Evolutionary conservation across 139 green algal genomes (phyloP).

Genomic region (Edaphochlamys debaryana): DNA sequence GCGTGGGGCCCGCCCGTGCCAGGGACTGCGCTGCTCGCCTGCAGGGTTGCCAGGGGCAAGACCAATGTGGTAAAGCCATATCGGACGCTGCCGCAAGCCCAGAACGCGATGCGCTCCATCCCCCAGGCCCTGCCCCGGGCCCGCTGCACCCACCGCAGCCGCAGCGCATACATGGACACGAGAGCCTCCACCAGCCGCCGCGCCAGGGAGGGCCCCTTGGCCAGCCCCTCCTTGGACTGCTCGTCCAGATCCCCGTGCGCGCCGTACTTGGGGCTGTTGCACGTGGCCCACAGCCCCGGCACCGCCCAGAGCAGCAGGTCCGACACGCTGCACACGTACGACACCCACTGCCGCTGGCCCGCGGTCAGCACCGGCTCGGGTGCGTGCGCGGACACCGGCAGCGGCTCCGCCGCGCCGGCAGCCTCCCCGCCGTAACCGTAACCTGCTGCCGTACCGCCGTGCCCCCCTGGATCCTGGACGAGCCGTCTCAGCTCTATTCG

Average conservation of each 20-base stretch:
- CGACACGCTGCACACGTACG: conserved; percentile 22
- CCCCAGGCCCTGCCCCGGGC: too few species aligned
- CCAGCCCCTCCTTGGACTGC: neutral
- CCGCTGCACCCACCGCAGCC: neutral
- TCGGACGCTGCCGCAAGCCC: too few species aligned
- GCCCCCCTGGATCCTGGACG: conserved; percentile 15
- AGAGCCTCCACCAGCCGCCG: conserved; percentile 12
- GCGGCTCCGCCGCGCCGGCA: neutral
- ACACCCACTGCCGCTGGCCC: conserved; percentile 40
- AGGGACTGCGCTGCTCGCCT: conserved; percentile 32
- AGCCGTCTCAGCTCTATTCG: conserved; percentile 26
- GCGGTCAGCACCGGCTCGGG: conserved; percentile 3
- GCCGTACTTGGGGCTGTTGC: conserved; percentile 34
- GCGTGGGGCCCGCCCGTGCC: conserved; percentile 2
- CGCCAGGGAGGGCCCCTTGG: conserved; percentile 6
- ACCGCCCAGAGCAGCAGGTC: conserved; percentile 21
- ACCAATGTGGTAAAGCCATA: too few species aligned
- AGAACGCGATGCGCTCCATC: too few species aligned
- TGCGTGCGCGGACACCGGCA: conserved; percentile 2
- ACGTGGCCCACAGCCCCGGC: conserved; percentile 31
- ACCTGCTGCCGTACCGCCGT: too few species aligned
- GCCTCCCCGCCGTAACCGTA: neutral
- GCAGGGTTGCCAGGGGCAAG: too few species aligned
- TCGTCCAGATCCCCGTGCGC: conserved; percentile 8
- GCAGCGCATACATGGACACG: neutral